Percentiles rank a stretch among this genome's conserved stretches.
These are phyloP conservation scores for Myrica gale DNA, from an alignment of 306 rosid species.

Conservation along the genomic window DNA sequence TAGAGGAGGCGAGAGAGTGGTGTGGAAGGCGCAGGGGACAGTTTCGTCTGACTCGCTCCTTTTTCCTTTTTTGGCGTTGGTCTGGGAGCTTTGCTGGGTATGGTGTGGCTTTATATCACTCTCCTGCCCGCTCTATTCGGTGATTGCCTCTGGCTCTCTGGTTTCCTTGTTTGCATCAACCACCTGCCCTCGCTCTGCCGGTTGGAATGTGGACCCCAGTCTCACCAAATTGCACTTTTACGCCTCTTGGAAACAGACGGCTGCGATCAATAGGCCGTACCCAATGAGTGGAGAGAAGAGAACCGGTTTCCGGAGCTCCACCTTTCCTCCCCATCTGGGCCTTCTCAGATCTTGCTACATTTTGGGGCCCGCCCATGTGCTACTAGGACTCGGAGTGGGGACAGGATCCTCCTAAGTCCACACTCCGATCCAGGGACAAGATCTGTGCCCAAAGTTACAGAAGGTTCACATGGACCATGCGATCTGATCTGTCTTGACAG, in stretches of 20 bases:
- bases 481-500: too few species aligned
- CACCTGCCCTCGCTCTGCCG: background rate
- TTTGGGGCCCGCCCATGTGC: background rate
- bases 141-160: background rate
- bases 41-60: conserved; percentile 29
- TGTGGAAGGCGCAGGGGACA: background rate
- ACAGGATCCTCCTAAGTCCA: background rate
- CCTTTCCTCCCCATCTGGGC: background rate
- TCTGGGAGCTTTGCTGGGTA: background rate
- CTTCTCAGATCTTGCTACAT: background rate
- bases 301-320: too few species aligned
- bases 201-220: background rate
- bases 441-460: too few species aligned
- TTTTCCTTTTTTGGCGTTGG: background rate
- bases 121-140: background rate
- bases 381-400: background rate
- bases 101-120: background rate
- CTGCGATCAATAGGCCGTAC: background rate
- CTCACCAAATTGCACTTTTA: background rate
- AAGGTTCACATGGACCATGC: too few species aligned
- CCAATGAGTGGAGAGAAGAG: too few species aligned
- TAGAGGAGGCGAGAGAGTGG: background rate
- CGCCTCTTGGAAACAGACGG: background rate
- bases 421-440: too few species aligned
- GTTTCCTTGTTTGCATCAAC: background rate